Conservation (phyloP, 805 yeast genomes). For the Sugiyamaella marilandica region DNA sequence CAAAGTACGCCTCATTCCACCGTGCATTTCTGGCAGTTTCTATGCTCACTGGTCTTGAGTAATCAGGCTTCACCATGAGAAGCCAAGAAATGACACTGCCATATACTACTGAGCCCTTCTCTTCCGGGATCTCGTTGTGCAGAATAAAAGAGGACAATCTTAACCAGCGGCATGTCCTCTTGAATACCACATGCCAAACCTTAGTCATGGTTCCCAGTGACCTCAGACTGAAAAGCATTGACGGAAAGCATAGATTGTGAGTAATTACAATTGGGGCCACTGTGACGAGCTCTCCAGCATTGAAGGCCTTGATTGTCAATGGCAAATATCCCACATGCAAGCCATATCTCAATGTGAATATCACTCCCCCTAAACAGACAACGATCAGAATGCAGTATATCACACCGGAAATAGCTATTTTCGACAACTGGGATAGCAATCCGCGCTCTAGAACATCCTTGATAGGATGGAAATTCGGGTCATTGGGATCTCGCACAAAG, state of each 20-base stretch:
- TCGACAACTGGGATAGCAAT: constrained; percentile 61
- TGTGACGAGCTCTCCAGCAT: constrained; percentile 18
- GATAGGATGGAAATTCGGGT: constrained; percentile 78
- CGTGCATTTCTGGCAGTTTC: constrained; percentile 42
- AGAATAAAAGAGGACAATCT: constrained; percentile 79
- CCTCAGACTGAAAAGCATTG: constrained; percentile 6
- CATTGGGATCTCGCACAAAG: constrained; percentile 91
- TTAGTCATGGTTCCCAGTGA: constrained; percentile 23
- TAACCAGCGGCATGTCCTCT: constrained; percentile 48
- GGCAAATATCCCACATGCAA: constrained; percentile 23
- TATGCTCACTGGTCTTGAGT: constrained; percentile 47
- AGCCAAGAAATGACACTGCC: constrained; percentile 45
- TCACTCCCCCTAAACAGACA: constrained; percentile 66
- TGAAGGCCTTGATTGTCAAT: constrained; percentile 14
- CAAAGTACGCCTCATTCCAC: constrained; percentile 51
- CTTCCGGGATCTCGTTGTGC: constrained; percentile 55
- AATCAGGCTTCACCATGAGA: constrained; percentile 48
- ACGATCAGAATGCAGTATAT: constrained; percentile 57
- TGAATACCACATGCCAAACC: constrained; percentile 59
- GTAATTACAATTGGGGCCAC: constrained; percentile 6
- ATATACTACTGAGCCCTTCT: constrained; percentile 64
- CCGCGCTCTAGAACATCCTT: constrained; percentile 85
- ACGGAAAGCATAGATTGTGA: constrained; percentile 11
- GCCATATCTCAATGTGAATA: constrained; percentile 42
- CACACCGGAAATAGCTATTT: constrained; percentile 66